A percentile compares a stretch with the other conserved stretches of the same genome.
Evolutionary conservation across 495 filamentous ascomycete species (phyloP).

Genomic region (Apiosordaria backusii): DNA sequence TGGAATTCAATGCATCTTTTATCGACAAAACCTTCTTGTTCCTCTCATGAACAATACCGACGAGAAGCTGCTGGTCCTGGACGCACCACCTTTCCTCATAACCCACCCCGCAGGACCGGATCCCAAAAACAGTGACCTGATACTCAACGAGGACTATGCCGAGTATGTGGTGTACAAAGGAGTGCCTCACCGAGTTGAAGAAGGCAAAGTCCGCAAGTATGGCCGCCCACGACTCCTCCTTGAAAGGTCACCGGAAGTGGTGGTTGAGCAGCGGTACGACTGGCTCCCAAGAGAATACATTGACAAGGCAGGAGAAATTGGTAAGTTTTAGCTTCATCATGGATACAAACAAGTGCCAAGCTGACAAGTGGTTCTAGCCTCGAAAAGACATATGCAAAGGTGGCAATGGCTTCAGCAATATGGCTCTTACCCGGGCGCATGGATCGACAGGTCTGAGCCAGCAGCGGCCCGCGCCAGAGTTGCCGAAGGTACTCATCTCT

Average conservation of each 20-base stretch:
- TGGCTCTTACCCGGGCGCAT: background rate
- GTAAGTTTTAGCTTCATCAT: constrained; percentile 29
- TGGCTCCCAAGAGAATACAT: constrained; percentile 36
- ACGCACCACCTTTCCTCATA: background rate
- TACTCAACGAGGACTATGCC: constrained; percentile 2
- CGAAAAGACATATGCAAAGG: background rate
- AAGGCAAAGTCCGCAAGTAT: constrained; percentile 5
- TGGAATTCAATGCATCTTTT: constrained; percentile 38
- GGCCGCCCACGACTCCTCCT: constrained; percentile 17
- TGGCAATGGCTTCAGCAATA: background rate
- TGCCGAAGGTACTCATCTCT: background rate
- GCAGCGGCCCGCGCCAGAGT: background rate
- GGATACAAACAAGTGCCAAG: background rate
- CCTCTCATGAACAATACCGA: constrained; percentile 12
- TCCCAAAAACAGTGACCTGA: background rate
- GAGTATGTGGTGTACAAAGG: background rate
- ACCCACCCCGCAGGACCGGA: background rate
- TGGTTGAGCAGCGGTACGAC: constrained; percentile 30
- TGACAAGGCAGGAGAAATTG: constrained; percentile 25
- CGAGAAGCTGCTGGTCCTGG: constrained; percentile 11
- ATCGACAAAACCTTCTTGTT: constrained; percentile 35
- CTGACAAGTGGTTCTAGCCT: background rate
- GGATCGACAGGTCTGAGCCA: background rate
- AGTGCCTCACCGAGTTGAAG: background rate
- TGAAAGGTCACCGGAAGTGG: constrained; percentile 40